These are phyloP conservation scores for Aspergillus egyptiacus DNA, from an alignment of 495 filamentous ascomycete species.

Conservation along the genomic window DNA sequence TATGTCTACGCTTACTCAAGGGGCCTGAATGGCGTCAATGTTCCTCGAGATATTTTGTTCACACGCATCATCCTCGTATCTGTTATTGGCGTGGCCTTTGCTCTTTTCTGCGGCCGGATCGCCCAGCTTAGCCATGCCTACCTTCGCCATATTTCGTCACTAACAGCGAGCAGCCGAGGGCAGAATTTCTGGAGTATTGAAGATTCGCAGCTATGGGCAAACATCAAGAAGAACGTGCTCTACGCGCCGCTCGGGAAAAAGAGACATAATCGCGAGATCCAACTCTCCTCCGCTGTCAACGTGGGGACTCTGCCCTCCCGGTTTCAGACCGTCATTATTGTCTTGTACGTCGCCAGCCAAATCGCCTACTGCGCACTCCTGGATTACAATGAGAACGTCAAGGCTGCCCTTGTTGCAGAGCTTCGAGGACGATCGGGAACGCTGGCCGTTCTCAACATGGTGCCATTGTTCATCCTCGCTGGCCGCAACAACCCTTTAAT, in stretches of 20 bases:
- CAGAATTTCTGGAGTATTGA: conserved; percentile 61
- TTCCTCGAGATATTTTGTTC: conserved; percentile 39
- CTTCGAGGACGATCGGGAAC: conserved; percentile 80
- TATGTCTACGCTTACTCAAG: conserved; percentile 43
- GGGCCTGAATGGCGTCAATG: conserved; percentile 38
- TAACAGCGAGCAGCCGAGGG: conserved; percentile 43
- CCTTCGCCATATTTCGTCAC: conserved; percentile 64
- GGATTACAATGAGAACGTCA: conserved; percentile 52
- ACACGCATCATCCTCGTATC: conserved; percentile 41
- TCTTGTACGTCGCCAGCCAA: conserved; percentile 68
- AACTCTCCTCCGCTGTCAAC: conserved; percentile 77
- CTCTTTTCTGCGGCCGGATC: conserved; percentile 51
- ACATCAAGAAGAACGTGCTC: conserved; percentile 72
- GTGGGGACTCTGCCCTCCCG: conserved; percentile 85
- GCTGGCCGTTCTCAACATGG: conserved; percentile 79
- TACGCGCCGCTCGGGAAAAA: conserved; percentile 78
- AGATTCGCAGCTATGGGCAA: conserved; percentile 59
- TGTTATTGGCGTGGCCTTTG: conserved; percentile 43
- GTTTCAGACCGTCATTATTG: conserved; percentile 71
- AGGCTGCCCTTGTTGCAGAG: conserved; percentile 51
- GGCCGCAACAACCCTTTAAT: conserved; percentile 94
- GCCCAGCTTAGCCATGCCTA: conserved; percentile 59
- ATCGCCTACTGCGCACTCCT: conserved; percentile 71
- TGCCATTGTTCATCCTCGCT: conserved; percentile 83
- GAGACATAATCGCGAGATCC: conserved; percentile 82